Conservation (phyloP, 306 rosid genomes). For the Acacia acuminata region DNA sequence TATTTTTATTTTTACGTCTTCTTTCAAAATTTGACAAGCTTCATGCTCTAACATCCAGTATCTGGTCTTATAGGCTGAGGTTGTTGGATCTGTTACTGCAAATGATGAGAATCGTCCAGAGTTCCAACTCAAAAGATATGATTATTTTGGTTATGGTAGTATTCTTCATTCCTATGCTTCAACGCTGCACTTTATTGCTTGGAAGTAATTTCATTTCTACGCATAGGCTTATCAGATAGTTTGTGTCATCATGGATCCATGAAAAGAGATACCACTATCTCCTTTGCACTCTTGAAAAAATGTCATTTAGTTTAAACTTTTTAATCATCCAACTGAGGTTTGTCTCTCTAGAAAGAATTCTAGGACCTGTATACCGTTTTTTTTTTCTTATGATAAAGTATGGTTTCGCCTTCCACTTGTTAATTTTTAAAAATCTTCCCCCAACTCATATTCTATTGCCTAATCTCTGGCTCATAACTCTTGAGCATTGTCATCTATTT, state of each 20-base stretch:
- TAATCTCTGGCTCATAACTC: slow-evolving; percentile 1
- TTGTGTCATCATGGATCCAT: slow-evolving; percentile 7
- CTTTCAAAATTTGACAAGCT: slow-evolving; percentile 2
- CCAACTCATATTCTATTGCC: not conserved
- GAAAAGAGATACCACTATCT: not conserved
- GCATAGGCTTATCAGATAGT: not conserved
- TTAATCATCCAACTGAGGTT: slow-evolving; percentile 4
- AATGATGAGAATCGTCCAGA: slow-evolving; percentile 67
- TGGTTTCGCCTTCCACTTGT: slow-evolving; percentile 9
- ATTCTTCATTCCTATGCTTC: slow-evolving; percentile 23
- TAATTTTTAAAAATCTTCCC: not conserved
- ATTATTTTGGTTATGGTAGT: slow-evolving; percentile 86
- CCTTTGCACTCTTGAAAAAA: slow-evolving; percentile 8
- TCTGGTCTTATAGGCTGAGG: slow-evolving; percentile 78
- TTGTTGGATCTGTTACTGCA: slow-evolving; percentile 48
- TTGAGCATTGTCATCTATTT: slow-evolving; percentile 10
- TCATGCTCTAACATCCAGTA: slow-evolving; percentile 16
- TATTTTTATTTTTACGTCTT: slow-evolving; percentile 24
- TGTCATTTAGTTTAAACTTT: slow-evolving; percentile 12
- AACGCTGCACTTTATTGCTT: slow-evolving; percentile 13
- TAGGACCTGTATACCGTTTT: not conserved
- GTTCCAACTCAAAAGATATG: slow-evolving; percentile 70
- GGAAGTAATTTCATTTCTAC: slow-evolving; percentile 4
- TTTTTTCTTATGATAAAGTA: slow-evolving; percentile 3
- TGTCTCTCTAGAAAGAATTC: slow-evolving; percentile 3